Conservation (phyloP, 1,139 yeast genomes). For the Yamadazyma jaroonii region DNA sequence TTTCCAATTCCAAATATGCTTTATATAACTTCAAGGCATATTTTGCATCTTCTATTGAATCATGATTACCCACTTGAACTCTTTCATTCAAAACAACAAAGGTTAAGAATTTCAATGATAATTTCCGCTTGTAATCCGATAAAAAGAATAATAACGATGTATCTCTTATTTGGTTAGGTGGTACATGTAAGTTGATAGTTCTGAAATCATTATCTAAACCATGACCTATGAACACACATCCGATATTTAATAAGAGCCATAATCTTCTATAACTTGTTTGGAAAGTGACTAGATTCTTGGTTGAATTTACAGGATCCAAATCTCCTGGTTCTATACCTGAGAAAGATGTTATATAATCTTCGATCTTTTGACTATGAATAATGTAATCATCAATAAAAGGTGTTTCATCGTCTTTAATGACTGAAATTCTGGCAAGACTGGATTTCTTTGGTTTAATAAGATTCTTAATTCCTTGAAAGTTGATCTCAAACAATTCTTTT, state of each 20-base stretch:
- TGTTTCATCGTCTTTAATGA: conserved; percentile 60
- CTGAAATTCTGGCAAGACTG: conserved; percentile 88
- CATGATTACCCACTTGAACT: conserved; percentile 93
- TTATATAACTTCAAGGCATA: conserved; percentile 80
- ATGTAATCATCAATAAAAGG: conserved; percentile 95
- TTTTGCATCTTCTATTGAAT: conserved; percentile 92
- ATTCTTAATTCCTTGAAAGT: conserved; percentile 61
- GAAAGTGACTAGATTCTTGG: conserved; percentile 69
- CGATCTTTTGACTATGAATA: conserved; percentile 65
- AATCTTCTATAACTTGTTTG: conserved; percentile 85
- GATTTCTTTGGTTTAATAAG: conserved; percentile 72
- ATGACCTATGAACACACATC: conserved; percentile 94
- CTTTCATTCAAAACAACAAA: conserved; percentile 70
- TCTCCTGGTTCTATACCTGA: conserved; percentile 96
- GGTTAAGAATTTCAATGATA: conserved; percentile 87
- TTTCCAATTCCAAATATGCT: conserved; percentile 61
- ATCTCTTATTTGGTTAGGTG: conserved; percentile 80
- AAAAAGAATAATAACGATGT: conserved; percentile 79
- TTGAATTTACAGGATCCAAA: conserved; percentile 67
- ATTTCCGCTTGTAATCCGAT: conserved; percentile 66
- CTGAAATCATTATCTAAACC: conserved; percentile 90
- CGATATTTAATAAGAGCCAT: conserved; percentile 84
- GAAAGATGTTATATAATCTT: conserved; percentile 83
- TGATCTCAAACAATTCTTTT: conserved; percentile 78
- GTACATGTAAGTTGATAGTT: conserved; percentile 88